These are phyloP conservation scores for Exsudoporus frostii DNA, from an alignment of 768 basidiomycete genomes.

Conservation along the genomic window DNA sequence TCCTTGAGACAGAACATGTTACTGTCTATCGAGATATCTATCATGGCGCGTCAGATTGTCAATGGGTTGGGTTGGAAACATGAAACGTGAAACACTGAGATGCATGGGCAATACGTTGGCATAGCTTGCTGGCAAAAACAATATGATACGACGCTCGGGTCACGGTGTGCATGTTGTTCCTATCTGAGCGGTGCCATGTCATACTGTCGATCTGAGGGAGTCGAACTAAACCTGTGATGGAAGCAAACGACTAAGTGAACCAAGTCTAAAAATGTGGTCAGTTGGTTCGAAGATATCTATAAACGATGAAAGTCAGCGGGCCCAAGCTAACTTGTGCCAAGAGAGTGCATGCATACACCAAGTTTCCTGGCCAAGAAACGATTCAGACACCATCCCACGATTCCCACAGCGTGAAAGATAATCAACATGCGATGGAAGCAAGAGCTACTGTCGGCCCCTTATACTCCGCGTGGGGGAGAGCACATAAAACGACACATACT, in stretches of 20 bases:
- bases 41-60: not conserved
- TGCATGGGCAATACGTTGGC: not conserved
- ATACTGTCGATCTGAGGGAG: not conserved
- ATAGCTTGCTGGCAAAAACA: not conserved
- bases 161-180: not conserved
- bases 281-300: not conserved
- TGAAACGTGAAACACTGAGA: not conserved
- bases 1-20: not conserved
- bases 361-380: too few species aligned
- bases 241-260: not conserved
- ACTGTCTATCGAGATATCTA: not conserved
- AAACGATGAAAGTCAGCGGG: not conserved
- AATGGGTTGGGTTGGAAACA: not conserved
- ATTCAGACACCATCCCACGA: too few species aligned
- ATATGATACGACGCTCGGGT: not conserved
- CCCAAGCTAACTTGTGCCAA: not conserved
- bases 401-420: too few species aligned
- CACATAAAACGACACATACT: constrained; percentile 26
- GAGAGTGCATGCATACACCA: not conserved
- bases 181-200: not conserved
- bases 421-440: not conserved
- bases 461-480: too few species aligned
- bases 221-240: not conserved
- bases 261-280: not conserved
- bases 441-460: not conserved